These are phyloP conservation scores for Sparassis latifolia DNA, from an alignment of 1,284 basidiomycete genomes.

Conservation along the genomic window DNA sequence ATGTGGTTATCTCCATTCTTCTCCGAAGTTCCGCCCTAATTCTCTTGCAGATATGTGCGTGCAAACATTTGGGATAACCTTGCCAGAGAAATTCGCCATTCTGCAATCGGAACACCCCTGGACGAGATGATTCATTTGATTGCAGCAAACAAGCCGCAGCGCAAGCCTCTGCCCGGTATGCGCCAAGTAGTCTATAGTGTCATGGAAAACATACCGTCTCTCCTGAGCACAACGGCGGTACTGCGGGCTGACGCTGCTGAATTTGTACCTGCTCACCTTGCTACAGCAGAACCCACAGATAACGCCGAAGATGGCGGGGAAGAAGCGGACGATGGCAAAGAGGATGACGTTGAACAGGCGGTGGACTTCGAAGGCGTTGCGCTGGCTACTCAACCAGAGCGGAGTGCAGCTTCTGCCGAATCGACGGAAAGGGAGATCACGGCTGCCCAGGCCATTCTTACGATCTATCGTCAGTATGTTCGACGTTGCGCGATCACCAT, in stretches of 20 bases:
- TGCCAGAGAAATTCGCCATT: slow-evolving; percentile 22
- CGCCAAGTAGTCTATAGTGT: slow-evolving; percentile 28
- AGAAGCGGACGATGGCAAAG: slow-evolving; percentile 6
- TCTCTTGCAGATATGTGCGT: slow-evolving; percentile 28
- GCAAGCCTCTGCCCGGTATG: slow-evolving; percentile 13
- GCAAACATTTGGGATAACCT: slow-evolving; percentile 30
- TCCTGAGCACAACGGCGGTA: slow-evolving; percentile 8
- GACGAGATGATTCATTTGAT: slow-evolving; percentile 36
- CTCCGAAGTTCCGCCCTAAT: neutral
- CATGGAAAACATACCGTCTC: slow-evolving; percentile 20
- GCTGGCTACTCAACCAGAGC: neutral
- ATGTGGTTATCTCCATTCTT: too few relatives aligned
- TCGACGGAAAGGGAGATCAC: slow-evolving; percentile 25
- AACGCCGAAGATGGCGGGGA: neutral
- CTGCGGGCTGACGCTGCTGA: slow-evolving; percentile 17
- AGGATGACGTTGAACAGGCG: slow-evolving; percentile 6
- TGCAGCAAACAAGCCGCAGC: slow-evolving; percentile 9
- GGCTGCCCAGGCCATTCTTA: slow-evolving; percentile 25
- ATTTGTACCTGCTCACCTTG: slow-evolving; percentile 11
- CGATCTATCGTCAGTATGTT: slow-evolving; percentile 23
- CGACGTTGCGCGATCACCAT: slow-evolving; percentile 9
- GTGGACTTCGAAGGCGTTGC: neutral
- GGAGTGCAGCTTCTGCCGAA: slow-evolving; percentile 6
- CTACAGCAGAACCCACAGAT: neutral
- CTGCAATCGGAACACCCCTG: slow-evolving; percentile 18